Base-by-base conservation (phyloP, 805 yeast species). In the Candida sithepensis region DNA sequence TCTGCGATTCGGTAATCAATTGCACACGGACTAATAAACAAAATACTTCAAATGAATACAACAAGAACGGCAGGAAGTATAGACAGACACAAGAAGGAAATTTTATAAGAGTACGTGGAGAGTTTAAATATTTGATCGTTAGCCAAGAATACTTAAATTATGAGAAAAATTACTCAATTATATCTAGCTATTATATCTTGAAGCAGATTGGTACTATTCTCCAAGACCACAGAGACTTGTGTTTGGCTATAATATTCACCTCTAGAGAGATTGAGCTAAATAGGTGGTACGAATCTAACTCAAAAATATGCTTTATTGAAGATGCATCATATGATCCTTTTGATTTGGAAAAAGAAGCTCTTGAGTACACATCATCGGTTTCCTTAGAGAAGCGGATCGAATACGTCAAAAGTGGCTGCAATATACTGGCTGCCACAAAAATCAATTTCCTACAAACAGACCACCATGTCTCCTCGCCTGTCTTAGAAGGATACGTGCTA, bases 371-470 rank as follows among this genome's bases (percentile, higher is more conserved):
- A 16, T 41, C 56, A 3, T 45, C 50, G 2, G 67, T 72, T 8
- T 41, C 53, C 4, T 51, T 59, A 1, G 61, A 61, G 22, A 40
- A 54, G 12, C 47, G 60, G 24, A 32, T 42, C 0, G 46, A 58
- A 4, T 79, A 77, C 52, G 63, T 77, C 36, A 52, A 55, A 23
- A 61, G 64, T 55, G 82, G 82, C 3, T 60, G 71, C 39, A 64
- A 67, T 51, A 58, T 78, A 16, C 47, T 78, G 49, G 63, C 72
- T 26, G 73, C 78, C 18, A 62, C 79, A 16, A 77, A 75, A 51
- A 66, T 78, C 50, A 75, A 77, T 55, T 78, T 77, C 53, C 66
- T 77, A 46, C 82, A 78, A 50, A 75, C 82, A 1, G 82, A 78
- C 56, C 84, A 78, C 55, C 79, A 73, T 57, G 71, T 75, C 18